Evolutionary conservation across 352 stramenopile species (phyloP), one percentile per base, ranked within the genome.

Genomic region (Phytophthora pisi): DNA sequence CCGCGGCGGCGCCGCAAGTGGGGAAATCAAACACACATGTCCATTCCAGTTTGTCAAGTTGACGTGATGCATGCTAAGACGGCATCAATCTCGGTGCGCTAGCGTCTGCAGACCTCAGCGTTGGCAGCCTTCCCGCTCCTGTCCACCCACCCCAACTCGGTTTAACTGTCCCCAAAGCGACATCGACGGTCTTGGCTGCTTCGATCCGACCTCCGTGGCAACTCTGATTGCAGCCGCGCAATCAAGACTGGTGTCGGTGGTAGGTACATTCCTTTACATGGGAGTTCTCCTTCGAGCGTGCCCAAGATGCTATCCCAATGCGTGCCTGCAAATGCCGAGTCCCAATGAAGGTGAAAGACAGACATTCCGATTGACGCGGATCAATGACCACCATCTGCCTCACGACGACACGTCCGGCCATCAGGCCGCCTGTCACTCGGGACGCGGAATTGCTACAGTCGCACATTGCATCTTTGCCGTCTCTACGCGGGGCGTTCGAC

Each of bases 391-490:
- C 54, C 57, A 64, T 64, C 46, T 64, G 57, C 24, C 16, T 28
- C 11, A 57, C 57, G 45, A 57, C 46, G 16, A 9, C 43, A 55
- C 56, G 55, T 26, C 23, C 24, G 13, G 7, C 45, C 6, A 16
- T 50, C 57, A 57, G 30, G 34, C 31, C 30, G 20, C 15, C 38
- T 23, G 24, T 49, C 9, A 53, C 28, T 34, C 30, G 30, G 30
- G 30, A 34, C 30, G 30, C 30, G 30, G 30, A 34, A 34, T 59
- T 59, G 49, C 49, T 66, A 24, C 50, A 66, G 59, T 66, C 59
- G 59, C 50, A 16, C 55, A 20, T 56, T 56, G 56, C 43, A 55
- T 20, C 20, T 8, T 28, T 9, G 10, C 34, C 47, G 34, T 31
- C 57, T 64, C 38, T 64, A 47, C 24, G 56, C 45, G 15, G 40